Base-by-base conservation (phyloP, 2,329 filamentous ascomycete species). In the Nemania bipapillata region DNA sequence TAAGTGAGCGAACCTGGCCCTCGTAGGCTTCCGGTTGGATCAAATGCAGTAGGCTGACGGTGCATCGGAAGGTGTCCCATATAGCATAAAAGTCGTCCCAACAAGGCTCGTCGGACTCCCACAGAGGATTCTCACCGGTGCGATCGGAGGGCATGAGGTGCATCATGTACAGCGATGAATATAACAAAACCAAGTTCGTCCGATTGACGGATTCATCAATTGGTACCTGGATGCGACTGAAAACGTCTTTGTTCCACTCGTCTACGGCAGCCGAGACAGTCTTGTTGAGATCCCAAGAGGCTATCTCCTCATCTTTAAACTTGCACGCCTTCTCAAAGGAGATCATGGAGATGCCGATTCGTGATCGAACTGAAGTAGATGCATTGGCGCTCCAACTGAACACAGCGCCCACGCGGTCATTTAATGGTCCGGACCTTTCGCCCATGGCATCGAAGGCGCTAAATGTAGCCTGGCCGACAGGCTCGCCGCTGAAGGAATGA, bases 71-170 rank as follows among this genome's bases (percentile, higher is more conserved):
- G 6, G 77, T 78, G 50, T 82, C 80, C 87, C 87, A 89, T 12
- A 86, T 80, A 0, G 87, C 88, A 75, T 87, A 89, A 54, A 87
- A 84, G 70, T 89, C 87, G 58, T 89, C 86, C 72, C 87, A 89
- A 67, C 86, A 88, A 1, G 87, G 86, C 72, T 89, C 87, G 0
- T 75, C 74, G 1, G 83, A 85, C 4, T 78, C 75, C 87, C 87
- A 89, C 2, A 80, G 75, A 0, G 86, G 87, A 63, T 89, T 90
- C 71, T 90, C 87, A 1, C 85, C 86, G 0, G 86, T 88, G 5
- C 85, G 82, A 66, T 90, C 86, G 0, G 86, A 88, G 0, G 87
- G 87, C 69, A 89, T 86, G n/a, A 90, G 74, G 70, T 89, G 86
- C 82, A 87, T 86, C 72, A 86, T 86, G 70, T 90, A 90, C 7